Base-by-base conservation (phyloP, 192 early-diverging fungal genomes). In the Linnemannia hyalina region DNA sequence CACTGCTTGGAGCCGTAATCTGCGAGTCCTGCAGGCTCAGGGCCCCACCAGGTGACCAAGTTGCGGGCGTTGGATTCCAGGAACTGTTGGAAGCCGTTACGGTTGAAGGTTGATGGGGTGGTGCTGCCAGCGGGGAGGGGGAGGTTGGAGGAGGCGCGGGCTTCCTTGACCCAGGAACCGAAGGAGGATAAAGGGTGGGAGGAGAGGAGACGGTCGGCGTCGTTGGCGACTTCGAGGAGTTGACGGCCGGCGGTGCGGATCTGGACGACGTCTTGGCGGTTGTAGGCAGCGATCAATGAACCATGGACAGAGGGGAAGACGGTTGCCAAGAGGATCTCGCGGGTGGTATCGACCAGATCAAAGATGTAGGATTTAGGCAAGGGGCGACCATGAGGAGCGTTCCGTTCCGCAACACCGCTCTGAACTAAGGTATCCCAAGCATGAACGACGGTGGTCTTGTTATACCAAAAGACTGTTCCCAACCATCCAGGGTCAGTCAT, bases 21-120 rank as follows among this genome's bases (percentile, higher is more conserved):
- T 18, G 40, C 9, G 57, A 65, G n/a, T 3, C 65, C 71, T 5
- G 54, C 32, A 5, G 74, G 42, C 0, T 49, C 46, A 8, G 84
- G 84, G 8, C 80, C 84, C 84, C 84, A 81, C 84, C 84, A 86
- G 16, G 84, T 81, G 20, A 86, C 72, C 11, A 81, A 23, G 75
- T 86, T 60, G 63, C 84, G 84, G 18, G 63, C 79, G 40, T 86
- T 86, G 8, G 84, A 86, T 68, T 86, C 80, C 78, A 86, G 65
- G 54, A 86, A 86, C 36, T 81, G 84, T 13, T 73, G 71, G 65
- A 81, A 86, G 4, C 76, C 75, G 5, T 49, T 76, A 49, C 77
- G 74, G 60, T 29, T 29, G 36, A 69, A 73, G 8, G 78, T 40
- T 47, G 26, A 9, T 11, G 8, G 70, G 69, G 52, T 15, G 29